A percentile compares a stretch with the other conserved stretches of the same genome.
Evolutionary conservation across 228 moss, liverwort and hornwort species (phyloP).

Genomic region (Sphagnum magellanicum): DNA sequence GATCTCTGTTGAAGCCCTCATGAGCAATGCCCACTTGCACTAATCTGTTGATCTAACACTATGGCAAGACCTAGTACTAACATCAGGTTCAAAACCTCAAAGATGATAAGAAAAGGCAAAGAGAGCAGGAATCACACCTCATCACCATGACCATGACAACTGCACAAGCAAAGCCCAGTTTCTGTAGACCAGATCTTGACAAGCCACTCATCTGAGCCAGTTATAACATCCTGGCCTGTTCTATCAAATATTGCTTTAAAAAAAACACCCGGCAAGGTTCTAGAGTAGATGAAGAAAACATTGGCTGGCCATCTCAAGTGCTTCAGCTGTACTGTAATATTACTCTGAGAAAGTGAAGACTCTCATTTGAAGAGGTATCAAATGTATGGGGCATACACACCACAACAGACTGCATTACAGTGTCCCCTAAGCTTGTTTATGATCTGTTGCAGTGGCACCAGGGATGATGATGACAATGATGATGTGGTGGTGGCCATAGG

Average conservation of each 20-base stretch:
- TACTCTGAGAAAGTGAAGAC: too few species aligned
- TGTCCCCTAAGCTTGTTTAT: slow-evolving; percentile 87
- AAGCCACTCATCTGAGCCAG: slow-evolving; percentile 97
- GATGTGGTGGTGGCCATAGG: slow-evolving; percentile 12
- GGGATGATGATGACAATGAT: background rate
- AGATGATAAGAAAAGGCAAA: background rate
- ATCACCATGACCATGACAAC: slow-evolving; percentile 76
- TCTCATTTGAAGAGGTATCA: background rate
- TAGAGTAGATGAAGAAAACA: too few species aligned
- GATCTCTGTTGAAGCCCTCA: too few species aligned
- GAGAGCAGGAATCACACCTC: slow-evolving; percentile 39
- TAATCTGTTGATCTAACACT: background rate
- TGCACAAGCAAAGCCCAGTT: slow-evolving; percentile 90
- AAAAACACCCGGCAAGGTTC: background rate
- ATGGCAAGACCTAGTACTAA: background rate
- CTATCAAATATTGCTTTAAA: slow-evolving; percentile 92
- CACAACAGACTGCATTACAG: slow-evolving; percentile 96
- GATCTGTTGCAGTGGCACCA: slow-evolving; percentile 41
- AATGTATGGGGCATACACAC: slow-evolving; percentile 32
- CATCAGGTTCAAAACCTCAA: background rate
- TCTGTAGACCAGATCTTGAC: slow-evolving; percentile 98
- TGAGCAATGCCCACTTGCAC: background rate
- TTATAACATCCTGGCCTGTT: slow-evolving; percentile 93
- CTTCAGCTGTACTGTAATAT: too few species aligned
- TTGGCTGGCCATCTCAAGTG: too few species aligned